Evolutionary conservation across 495 filamentous ascomycete genomes (phyloP).

Genomic region (Paragyromitra xinjiangensis): DNA sequence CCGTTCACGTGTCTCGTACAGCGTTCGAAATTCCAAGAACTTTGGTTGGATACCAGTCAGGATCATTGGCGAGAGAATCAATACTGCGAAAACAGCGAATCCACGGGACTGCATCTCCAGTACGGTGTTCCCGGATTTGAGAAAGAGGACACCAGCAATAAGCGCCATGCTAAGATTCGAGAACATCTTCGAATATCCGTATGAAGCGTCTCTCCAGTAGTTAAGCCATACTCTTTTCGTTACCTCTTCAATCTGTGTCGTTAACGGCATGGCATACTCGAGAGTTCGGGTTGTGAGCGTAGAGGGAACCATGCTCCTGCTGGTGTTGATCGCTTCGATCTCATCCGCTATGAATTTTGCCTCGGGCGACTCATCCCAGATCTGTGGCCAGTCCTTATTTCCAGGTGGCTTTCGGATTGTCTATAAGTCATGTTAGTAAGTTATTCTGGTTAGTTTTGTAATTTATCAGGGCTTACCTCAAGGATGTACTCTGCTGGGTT

Average conservation of each 20-base stretch:
- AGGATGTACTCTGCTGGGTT: slow-evolving; percentile 62
- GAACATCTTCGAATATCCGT: slow-evolving; percentile 80
- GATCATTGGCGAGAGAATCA: slow-evolving; percentile 56
- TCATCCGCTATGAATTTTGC: slow-evolving; percentile 65
- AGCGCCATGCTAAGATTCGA: slow-evolving; percentile 71
- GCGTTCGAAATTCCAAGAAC: slow-evolving; percentile 72
- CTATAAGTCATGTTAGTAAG: slow-evolving; percentile 68
- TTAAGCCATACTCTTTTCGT: slow-evolving; percentile 73
- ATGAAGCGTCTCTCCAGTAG: slow-evolving; percentile 76
- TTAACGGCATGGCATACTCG: slow-evolving; percentile 70
- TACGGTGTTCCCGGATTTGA: slow-evolving; percentile 54
- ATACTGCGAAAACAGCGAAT: slow-evolving; percentile 54
- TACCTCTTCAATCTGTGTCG: slow-evolving; percentile 68
- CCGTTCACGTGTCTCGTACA: slow-evolving; percentile 87
- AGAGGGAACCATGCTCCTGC: slow-evolving; percentile 64
- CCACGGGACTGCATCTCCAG: slow-evolving; percentile 56
- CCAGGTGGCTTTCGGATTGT: slow-evolving; percentile 64
- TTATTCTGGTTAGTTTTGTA: not conserved
- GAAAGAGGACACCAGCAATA: slow-evolving; percentile 58
- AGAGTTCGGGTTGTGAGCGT: slow-evolving; percentile 55
- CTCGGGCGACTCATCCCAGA: slow-evolving; percentile 72
- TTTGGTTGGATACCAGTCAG: slow-evolving; percentile 83
- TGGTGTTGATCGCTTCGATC: slow-evolving; percentile 68
- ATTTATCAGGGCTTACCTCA: slow-evolving; percentile 49
- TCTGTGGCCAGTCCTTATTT: slow-evolving; percentile 72